These are phyloP conservation scores for Paramecium pentaurelia DNA, from an alignment of 73 alveolate genomes.

Conservation along the genomic window DNA sequence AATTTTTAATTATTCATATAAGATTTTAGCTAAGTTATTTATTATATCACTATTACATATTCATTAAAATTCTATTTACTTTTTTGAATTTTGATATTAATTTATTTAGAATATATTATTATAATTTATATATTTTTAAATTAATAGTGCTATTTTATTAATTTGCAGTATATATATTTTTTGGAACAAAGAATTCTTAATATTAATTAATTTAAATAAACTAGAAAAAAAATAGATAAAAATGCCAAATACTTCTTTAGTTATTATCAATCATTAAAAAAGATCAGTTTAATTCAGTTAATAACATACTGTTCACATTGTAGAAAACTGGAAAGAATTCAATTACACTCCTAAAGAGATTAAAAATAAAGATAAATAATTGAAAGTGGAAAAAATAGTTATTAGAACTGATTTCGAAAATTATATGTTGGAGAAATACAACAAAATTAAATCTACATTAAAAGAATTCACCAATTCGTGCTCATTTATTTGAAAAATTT, in stretches of 20 bases:
- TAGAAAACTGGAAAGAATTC: slow-evolving; percentile 33
- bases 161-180: background rate
- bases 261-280: background rate
- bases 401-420: slow-evolving; percentile 21
- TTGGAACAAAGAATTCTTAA: background rate
- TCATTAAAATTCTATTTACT: background rate
- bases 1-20: too few relatives aligned
- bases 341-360: slow-evolving; percentile 26
- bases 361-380: background rate
- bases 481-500: background rate
- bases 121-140: background rate
- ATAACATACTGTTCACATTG: background rate
- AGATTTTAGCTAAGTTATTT: too few relatives aligned
- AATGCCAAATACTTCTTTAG: background rate
- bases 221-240: background rate
- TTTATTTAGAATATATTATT: background rate
- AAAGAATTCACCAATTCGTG: background rate
- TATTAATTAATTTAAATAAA: background rate
- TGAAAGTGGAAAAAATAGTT: background rate
- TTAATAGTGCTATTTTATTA: background rate
- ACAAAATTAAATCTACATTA: background rate
- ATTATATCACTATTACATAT: background rate
- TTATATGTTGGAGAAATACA: background rate
- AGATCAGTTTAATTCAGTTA: background rate
- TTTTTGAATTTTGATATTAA: background rate